Percentiles rank a stretch among this genome's conserved stretches.
Conservation (phyloP, 129 eudicot species). For the Chrysanthemum lavandulifolium region DNA sequence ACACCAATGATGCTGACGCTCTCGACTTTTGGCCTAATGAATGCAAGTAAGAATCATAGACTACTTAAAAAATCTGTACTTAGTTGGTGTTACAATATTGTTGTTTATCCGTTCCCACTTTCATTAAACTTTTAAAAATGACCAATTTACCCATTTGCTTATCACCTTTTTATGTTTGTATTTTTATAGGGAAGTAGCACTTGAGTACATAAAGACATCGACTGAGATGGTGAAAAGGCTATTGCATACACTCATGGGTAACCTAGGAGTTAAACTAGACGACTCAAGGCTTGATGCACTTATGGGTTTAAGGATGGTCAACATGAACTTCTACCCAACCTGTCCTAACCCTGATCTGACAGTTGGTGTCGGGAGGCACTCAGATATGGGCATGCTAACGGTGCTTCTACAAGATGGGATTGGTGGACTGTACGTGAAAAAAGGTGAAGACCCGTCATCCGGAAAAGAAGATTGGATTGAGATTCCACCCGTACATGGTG, state of each 20-base stretch:
- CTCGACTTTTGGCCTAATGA: slow-evolving; percentile 43
- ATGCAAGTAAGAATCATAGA: slow-evolving; percentile 32
- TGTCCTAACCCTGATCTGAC: slow-evolving; percentile 58
- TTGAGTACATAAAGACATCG: slow-evolving; percentile 39
- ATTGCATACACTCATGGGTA: slow-evolving; percentile 26
- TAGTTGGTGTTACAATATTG: not conserved
- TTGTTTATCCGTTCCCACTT: not conserved
- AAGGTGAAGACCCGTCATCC: not conserved
- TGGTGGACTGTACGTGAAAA: slow-evolving; percentile 47
- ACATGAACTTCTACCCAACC: slow-evolving; percentile 45
- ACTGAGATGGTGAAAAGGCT: slow-evolving; percentile 38
- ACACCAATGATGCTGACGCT: slow-evolving; percentile 47
- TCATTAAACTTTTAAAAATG: too few relatives aligned
- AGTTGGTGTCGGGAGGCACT: slow-evolving; percentile 50
- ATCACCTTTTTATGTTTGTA: not conserved
- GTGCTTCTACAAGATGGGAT: slow-evolving; percentile 52
- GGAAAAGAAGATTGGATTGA: slow-evolving; percentile 41
- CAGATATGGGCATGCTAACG: slow-evolving; percentile 46
- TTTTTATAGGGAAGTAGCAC: slow-evolving; percentile 36
- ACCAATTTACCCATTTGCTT: too few relatives aligned
- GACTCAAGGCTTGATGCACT: slow-evolving; percentile 32
- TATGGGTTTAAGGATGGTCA: slow-evolving; percentile 33
- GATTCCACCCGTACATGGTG: slow-evolving; percentile 49
- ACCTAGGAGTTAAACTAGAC: slow-evolving; percentile 35
- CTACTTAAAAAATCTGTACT: not conserved